Evolutionary conservation across 495 filamentous ascomycete species (phyloP).

Genomic region (Margaritispora aquatica): DNA sequence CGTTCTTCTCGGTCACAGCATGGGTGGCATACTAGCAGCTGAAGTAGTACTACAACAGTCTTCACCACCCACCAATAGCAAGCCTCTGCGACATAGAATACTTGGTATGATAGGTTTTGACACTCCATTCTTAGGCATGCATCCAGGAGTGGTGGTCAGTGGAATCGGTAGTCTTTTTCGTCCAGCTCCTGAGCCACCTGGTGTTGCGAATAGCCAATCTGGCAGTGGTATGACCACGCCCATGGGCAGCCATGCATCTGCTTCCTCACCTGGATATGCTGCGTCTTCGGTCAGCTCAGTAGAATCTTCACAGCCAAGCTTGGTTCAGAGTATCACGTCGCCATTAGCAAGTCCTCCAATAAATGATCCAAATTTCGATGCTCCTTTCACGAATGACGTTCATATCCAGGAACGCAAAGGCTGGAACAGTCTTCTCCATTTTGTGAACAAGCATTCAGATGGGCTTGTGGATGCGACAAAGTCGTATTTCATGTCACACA

Average conservation of each 20-base stretch:
- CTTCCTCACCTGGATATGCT: constrained; percentile 10
- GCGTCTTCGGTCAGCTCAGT: constrained; percentile 11
- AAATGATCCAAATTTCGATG: constrained; percentile 63
- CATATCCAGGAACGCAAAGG: constrained; percentile 56
- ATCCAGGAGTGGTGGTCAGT: constrained; percentile 77
- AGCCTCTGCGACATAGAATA: constrained; percentile 64
- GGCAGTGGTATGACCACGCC: constrained; percentile 9
- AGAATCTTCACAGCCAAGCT: constrained; percentile 7
- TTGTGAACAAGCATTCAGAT: constrained; percentile 72
- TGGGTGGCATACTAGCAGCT: constrained; percentile 79
- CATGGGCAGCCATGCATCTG: constrained; percentile 10
- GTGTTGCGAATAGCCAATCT: not conserved
- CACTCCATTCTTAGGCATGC: constrained; percentile 80
- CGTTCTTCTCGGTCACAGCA: constrained; percentile 80
- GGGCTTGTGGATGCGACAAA: constrained; percentile 62
- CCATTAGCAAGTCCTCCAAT: constrained; percentile 4
- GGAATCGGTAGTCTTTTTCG: constrained; percentile 74
- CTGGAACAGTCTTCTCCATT: constrained; percentile 63
- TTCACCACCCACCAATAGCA: constrained; percentile 16
- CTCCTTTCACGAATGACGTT: constrained; percentile 67
- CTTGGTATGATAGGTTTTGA: constrained; percentile 82
- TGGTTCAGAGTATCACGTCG: constrained; percentile 15
- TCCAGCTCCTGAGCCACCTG: constrained; percentile 39
- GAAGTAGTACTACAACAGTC: constrained; percentile 65
- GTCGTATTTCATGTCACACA: constrained; percentile 67